Base-by-base conservation (phyloP, 331 rosid genomes). In the Ulmus americana region DNA sequence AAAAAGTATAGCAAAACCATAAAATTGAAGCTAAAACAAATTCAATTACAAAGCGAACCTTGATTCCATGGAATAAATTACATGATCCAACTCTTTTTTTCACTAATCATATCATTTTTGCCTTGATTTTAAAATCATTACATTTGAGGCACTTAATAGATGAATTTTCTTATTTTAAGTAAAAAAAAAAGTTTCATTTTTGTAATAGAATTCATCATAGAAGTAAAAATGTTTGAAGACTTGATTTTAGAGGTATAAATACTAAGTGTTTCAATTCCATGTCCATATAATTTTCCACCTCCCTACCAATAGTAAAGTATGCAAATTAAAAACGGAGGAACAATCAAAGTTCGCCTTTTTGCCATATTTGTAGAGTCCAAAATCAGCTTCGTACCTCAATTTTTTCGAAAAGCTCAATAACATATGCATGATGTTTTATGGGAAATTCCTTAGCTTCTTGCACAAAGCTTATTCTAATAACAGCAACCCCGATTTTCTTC, bases 401-500 rank as follows among this genome's bases (percentile, higher is more conserved):
- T 52, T 83, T 87, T 64, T 81, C 75, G 70, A 89, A 89, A 55
- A 56, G 61, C 8, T 95, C 95, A 71, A 84, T 40, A 59, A 85
- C 84, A 80, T 81, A 89, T 0, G 76, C 74, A 10, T 74, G 84
- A 72, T 82, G 67, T 83, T 85, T 92, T 67, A 47, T 72, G 55
- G 87, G 82, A 77, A 89, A 75, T 50, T 74, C 76, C 54, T 85
- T 79, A 8, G 95, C 90, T 58, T 76, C 95, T 9, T 65, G 45
- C 67, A 64, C 79, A 0, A 84, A 77, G 70, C 65, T 82, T 80
- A 83, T 77, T 60, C 83, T 78, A 66, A 77, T 70, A 65, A 89
- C 85, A 74, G 95, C 90, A 1, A 65, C 75, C 39, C 95, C 86
- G 0, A 88, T 92, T 76, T 79, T 89, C 77, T 92, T 92, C 79